Percentiles rank a stretch among this genome's conserved stretches.
Evolutionary conservation across 192 early-diverging fungal genomes (phyloP).

Genomic region (Ambispora gerdemannii): DNA sequence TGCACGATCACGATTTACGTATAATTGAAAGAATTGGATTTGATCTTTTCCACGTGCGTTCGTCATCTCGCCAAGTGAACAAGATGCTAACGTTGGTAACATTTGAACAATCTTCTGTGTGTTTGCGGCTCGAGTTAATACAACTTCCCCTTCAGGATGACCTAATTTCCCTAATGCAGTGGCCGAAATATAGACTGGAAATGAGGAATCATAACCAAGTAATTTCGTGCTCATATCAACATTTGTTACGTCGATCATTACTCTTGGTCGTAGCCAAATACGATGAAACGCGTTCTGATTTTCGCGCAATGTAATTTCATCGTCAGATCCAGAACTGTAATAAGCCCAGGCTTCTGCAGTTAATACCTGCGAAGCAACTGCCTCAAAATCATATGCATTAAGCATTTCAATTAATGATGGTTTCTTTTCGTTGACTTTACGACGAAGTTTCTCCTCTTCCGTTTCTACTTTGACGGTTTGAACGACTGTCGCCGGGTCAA

Average conservation of each 20-base stretch:
- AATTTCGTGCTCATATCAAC: constrained; percentile 63
- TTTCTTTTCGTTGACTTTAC: constrained; percentile 37
- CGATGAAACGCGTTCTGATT: constrained; percentile 77
- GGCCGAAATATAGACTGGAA: constrained; percentile 75
- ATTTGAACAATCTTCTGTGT: constrained; percentile 64
- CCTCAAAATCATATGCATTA: constrained; percentile 73
- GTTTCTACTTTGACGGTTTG: constrained; percentile 30
- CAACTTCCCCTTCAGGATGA: constrained; percentile 71
- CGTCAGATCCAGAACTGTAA: constrained; percentile 77
- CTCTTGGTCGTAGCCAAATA: constrained; percentile 67
- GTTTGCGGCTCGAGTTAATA: constrained; percentile 53
- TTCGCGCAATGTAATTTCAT: constrained; percentile 78
- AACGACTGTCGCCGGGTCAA: constrained; percentile 42
- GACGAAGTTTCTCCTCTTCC: constrained; percentile 38
- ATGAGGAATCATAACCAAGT: constrained; percentile 51
- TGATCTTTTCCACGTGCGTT: constrained; percentile 41
- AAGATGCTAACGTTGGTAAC: constrained; percentile 76
- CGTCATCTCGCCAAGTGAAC: constrained; percentile 63
- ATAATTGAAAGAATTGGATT: constrained; percentile 76
- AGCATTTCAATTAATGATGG: constrained; percentile 59
- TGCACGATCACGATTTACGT: constrained; percentile 70
- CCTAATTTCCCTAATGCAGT: constrained; percentile 71
- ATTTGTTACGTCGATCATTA: constrained; percentile 69
- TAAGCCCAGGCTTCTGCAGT: constrained; percentile 75
- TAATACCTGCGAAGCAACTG: constrained; percentile 53